phyloP scores from a whole-genome alignment of 805 yeast genomes.

The Zygosaccharomyces siamensis region DNA sequence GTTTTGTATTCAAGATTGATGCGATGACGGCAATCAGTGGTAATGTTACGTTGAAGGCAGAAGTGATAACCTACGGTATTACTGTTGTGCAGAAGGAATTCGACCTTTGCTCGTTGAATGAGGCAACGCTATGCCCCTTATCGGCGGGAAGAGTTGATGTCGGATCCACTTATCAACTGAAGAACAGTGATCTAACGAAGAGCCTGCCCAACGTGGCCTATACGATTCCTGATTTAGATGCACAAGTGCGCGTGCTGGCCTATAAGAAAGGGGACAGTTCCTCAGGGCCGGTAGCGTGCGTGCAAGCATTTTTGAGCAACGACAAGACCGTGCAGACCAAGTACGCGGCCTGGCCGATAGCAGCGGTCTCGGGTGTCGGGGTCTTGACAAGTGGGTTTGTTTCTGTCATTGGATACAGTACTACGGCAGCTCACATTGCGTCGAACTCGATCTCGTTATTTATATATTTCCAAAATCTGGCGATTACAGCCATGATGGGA shows the following conservation, averaged over 20 bases:
- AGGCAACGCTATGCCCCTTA: slow-evolving; percentile 71
- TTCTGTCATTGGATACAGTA: slow-evolving; percentile 81
- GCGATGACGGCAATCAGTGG: slow-evolving; percentile 78
- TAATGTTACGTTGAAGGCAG: slow-evolving; percentile 59
- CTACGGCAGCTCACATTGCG: slow-evolving; percentile 96
- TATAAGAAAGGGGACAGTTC: slow-evolving; percentile 45
- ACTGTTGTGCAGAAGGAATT: slow-evolving; percentile 51
- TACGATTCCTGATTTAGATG: slow-evolving; percentile 91
- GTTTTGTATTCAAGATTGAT: slow-evolving; percentile 61
- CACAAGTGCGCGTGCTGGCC: slow-evolving; percentile 72
- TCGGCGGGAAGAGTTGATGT: slow-evolving; percentile 83
- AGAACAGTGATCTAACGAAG: slow-evolving; percentile 35
- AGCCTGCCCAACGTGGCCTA: slow-evolving; percentile 80
- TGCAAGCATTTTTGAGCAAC: slow-evolving; percentile 77
- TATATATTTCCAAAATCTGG: slow-evolving; percentile 89
- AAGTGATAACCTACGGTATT: slow-evolving; percentile 77
- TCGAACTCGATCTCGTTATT: slow-evolving; percentile 89
- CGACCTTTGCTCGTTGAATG: slow-evolving; percentile 58
- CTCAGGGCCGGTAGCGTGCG: slow-evolving; percentile 71
- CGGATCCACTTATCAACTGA: slow-evolving; percentile 43
- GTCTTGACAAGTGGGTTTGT: slow-evolving; percentile 81
- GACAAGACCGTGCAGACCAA: slow-evolving; percentile 92
- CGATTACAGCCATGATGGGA: slow-evolving; percentile 93
- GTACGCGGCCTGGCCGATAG: slow-evolving; percentile 94
- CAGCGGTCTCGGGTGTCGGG: slow-evolving; percentile 85